Evolutionary conservation across 805 yeast species (phyloP).

Genomic region (Metschnikowia hibisci): DNA sequence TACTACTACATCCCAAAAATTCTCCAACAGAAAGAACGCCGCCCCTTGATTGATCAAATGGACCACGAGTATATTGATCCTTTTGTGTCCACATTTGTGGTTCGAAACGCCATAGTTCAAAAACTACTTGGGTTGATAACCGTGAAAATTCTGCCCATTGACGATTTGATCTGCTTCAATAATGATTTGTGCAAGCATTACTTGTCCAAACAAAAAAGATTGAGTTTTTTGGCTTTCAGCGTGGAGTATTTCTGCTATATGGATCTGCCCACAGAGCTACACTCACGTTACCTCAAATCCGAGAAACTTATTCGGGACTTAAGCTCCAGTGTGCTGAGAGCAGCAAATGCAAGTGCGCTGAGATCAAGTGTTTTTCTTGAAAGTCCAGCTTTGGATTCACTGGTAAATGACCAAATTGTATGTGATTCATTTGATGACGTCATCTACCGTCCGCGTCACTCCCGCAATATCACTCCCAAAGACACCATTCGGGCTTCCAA

Average conservation of each 20-base stretch:
- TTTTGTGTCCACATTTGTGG: constrained; percentile 6
- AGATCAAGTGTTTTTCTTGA: background rate
- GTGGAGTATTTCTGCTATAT: constrained; percentile 13
- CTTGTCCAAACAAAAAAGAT: background rate
- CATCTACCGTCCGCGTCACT: background rate
- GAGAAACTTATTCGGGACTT: constrained; percentile 4
- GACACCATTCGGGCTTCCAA: background rate
- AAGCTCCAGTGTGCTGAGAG: constrained; percentile 5
- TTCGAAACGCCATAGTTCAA: constrained; percentile 8
- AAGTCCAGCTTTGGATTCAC: background rate
- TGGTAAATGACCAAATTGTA: background rate
- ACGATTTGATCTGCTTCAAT: constrained; percentile 11
- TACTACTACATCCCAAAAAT: constrained; percentile 9
- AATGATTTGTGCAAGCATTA: constrained; percentile 5
- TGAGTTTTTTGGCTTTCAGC: constrained; percentile 8
- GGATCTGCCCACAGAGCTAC: constrained; percentile 8
- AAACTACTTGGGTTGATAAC: background rate
- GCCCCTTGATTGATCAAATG: constrained; percentile 1
- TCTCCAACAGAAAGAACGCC: background rate
- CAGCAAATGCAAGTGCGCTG: background rate
- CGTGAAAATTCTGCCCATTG: constrained; percentile 3
- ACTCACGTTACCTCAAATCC: constrained; percentile 6
- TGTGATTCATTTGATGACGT: constrained; percentile 2
- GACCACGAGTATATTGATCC: constrained; percentile 9
- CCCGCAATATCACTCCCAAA: constrained; percentile 3